Conservation (phyloP, 306 rosid genomes). For the Mimosa pudica region DNA sequence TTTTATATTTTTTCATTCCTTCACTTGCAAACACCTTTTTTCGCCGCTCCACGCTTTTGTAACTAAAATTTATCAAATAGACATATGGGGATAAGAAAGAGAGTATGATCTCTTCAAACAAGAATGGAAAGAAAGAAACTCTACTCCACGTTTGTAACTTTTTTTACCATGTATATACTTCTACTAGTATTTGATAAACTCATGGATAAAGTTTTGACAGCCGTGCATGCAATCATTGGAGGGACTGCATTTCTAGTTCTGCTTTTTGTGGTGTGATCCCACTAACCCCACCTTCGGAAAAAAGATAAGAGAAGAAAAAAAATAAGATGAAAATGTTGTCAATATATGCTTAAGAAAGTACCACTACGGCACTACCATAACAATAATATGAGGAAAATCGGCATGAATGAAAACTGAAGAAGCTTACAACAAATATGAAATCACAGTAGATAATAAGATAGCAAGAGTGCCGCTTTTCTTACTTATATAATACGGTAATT, state of each 20-base stretch:
- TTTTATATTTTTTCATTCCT: neutral
- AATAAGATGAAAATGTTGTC: conserved; percentile 24
- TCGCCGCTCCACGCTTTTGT: neutral
- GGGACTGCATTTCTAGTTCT: conserved; percentile 25
- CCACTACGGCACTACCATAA: too few relatives aligned
- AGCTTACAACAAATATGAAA: neutral
- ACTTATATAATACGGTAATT: too few relatives aligned
- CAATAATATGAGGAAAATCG: neutral
- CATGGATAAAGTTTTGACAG: neutral
- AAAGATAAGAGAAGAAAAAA: too few relatives aligned
- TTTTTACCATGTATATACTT: neutral
- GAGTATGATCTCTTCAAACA: neutral
- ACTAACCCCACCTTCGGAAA: neutral
- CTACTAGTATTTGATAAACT: neutral
- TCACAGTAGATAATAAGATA: neutral
- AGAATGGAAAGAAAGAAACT: neutral
- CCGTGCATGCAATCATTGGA: neutral
- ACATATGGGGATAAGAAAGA: neutral
- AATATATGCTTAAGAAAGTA: neutral
- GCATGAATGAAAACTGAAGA: neutral
- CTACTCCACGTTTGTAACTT: neutral
- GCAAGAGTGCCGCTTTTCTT: neutral
- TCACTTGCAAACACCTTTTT: neutral
- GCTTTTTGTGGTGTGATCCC: neutral
- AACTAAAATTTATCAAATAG: neutral